phyloP scores from a whole-genome alignment of 148 eudicot genomes.

The Rhododendron griersonianum region DNA sequence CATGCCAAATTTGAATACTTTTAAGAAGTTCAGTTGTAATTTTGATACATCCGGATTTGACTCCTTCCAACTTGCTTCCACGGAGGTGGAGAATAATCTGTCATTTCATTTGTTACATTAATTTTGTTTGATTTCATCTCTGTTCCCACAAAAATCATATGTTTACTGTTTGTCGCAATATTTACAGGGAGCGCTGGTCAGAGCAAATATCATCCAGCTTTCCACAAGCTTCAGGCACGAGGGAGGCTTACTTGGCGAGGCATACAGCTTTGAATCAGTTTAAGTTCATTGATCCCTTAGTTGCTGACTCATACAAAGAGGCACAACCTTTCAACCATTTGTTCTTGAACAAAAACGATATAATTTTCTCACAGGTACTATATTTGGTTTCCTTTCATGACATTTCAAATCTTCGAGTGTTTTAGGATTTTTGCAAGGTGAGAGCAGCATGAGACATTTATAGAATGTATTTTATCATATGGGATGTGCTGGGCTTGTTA shows the following conservation, averaged over 20 bases:
- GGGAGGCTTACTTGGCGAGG: slow-evolving; percentile 53
- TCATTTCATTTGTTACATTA: background rate
- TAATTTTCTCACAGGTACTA: slow-evolving; percentile 56
- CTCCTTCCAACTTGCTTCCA: background rate
- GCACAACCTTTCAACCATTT: slow-evolving; percentile 38
- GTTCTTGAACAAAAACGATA: slow-evolving; percentile 24
- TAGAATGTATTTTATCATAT: background rate
- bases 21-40: background rate
- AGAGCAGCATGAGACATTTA: background rate
- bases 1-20: background rate
- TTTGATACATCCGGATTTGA: background rate
- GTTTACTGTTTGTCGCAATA: background rate
- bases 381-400: background rate
- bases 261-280: slow-evolving; percentile 44
- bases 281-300: slow-evolving; percentile 50
- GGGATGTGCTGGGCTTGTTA: background rate
- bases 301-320: slow-evolving; percentile 19
- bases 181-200: slow-evolving; percentile 57
- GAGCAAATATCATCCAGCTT: slow-evolving; percentile 19
- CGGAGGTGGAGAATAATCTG: background rate
- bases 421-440: background rate
- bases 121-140: background rate
- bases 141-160: background rate
- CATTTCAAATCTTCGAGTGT: background rate
- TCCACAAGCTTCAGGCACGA: slow-evolving; percentile 24